Conservation (phyloP, 176 grass and related monocot genomes). For the Phoenix roebelenii region DNA sequence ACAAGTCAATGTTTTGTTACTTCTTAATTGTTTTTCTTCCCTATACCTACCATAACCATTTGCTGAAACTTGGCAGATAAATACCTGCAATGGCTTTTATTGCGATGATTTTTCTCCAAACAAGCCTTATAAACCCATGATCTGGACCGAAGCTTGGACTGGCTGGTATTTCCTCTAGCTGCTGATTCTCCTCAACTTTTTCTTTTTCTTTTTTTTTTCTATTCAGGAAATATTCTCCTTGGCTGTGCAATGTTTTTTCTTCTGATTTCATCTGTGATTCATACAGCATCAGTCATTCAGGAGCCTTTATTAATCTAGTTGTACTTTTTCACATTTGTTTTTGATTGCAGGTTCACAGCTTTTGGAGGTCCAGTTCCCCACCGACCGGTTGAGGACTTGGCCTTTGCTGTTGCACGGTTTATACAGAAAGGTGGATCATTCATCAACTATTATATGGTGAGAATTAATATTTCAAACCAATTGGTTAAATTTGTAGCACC, state of each 20-base stretch:
- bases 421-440: constrained; percentile 91
- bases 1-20: too few relatives aligned
- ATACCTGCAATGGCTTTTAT: constrained; percentile 93
- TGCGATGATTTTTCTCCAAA: constrained; percentile 93
- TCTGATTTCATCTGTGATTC: too few relatives aligned
- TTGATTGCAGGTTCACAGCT: constrained; percentile 49
- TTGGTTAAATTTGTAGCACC: not conserved
- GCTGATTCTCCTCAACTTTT: not conserved
- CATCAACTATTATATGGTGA: constrained; percentile 96
- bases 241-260: too few relatives aligned
- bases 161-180: constrained; percentile 45
- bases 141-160: constrained; percentile 98
- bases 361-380: constrained; percentile 71
- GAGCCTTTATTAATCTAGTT: too few relatives aligned
- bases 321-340: too few relatives aligned
- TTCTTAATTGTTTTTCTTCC: too few relatives aligned
- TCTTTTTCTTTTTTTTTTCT: too few relatives aligned
- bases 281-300: too few relatives aligned
- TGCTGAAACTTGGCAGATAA: constrained; percentile 38
- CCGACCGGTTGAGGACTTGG: constrained; percentile 74
- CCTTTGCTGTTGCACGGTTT: constrained; percentile 71
- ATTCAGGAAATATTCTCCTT: too few relatives aligned
- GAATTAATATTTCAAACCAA: constrained; percentile 5
- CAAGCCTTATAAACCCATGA: constrained; percentile 49
- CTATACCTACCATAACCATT: too few relatives aligned